phyloP scores from a whole-genome alignment of 441 rosid genomes.

The Macaranga tanarius region DNA sequence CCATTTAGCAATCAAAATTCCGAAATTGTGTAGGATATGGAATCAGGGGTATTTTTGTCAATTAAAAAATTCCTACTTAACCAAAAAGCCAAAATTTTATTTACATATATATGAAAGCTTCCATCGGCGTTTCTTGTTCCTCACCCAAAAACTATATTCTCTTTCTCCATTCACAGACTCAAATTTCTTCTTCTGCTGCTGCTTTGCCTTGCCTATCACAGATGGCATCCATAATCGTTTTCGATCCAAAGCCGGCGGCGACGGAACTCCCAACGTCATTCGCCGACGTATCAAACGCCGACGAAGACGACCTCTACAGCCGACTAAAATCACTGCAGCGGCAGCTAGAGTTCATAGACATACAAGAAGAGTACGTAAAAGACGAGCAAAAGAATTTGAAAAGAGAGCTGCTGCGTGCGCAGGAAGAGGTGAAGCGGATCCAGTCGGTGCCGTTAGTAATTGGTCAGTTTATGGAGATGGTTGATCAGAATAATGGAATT shows the following conservation, averaged over 20 bases:
- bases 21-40: no score
- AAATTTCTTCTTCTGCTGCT: background rate
- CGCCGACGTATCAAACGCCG: constrained; percentile 26
- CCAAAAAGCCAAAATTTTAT: background rate
- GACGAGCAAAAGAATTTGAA: constrained; percentile 96
- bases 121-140: background rate
- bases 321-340: constrained; percentile 72
- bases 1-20: no score
- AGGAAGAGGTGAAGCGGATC: constrained; percentile 97
- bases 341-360: constrained; percentile 88
- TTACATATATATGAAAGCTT: no score
- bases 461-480: constrained; percentile 99
- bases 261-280: constrained; percentile 11
- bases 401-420: constrained; percentile 90
- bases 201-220: no score
- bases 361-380: constrained; percentile 93
- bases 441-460: constrained; percentile 95
- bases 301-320: constrained; percentile 86
- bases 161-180: no score
- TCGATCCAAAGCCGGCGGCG: constrained; percentile 45
- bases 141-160: background rate
- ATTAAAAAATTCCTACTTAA: background rate
- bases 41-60: no score
- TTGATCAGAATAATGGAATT: constrained; percentile 94
- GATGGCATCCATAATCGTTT: constrained; percentile 57